These are phyloP conservation scores for Escovopsis weberi DNA, from an alignment of 2,329 filamentous ascomycete genomes.

Conservation along the genomic window DNA sequence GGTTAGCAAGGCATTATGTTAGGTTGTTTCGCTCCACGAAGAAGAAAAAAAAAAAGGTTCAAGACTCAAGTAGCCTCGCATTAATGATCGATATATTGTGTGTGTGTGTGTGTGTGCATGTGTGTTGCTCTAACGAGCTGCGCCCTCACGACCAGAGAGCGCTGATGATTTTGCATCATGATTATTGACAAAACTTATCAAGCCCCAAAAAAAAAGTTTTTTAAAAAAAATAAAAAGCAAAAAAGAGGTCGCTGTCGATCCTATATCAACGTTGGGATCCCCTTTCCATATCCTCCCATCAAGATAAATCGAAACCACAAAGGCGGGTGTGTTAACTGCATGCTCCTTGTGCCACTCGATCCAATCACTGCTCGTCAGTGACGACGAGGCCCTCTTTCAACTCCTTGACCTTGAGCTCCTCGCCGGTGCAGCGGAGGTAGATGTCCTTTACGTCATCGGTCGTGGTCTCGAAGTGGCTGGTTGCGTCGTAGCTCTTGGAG, in stretches of 20 bases:
- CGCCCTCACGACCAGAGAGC: neutral
- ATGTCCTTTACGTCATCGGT: conserved; percentile 90
- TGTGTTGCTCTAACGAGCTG: neutral
- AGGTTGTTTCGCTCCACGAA: no score
- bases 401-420: conserved; percentile 79
- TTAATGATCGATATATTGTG: neutral
- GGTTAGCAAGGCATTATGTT: no score
- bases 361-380: conserved; percentile 43
- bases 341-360: neutral
- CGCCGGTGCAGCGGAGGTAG: conserved; percentile 67
- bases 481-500: conserved; percentile 96
- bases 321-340: no score
- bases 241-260: conserved; percentile 1
- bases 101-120: no score
- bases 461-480: conserved; percentile 89
- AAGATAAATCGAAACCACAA: neutral
- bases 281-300: neutral
- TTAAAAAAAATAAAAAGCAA: conserved; percentile 3
- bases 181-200: conserved; percentile 6
- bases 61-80: neutral
- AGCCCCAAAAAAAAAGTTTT: neutral
- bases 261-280: neutral
- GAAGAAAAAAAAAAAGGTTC: no score
- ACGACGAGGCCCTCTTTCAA: conserved; percentile 68
- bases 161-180: conserved; percentile 2